Percentiles rank a stretch among this genome's conserved stretches.
Conservation (phyloP, 805 yeast genomes). For the Candida koratica region DNA sequence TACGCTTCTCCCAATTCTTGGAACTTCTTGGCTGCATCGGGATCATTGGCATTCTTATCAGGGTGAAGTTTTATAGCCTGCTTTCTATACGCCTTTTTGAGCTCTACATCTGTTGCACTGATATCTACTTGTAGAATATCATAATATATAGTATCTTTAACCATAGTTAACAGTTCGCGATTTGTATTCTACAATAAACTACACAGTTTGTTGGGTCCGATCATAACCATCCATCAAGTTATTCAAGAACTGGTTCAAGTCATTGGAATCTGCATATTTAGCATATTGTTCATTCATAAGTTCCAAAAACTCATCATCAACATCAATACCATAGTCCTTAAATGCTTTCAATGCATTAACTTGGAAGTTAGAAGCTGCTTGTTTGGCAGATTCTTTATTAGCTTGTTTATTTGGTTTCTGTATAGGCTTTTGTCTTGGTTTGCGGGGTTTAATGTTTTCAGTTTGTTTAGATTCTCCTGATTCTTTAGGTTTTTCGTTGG, state of each 20-base stretch:
- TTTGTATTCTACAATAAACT: background rate
- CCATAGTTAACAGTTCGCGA: no score
- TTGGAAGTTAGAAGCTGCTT: slow-evolving; percentile 10
- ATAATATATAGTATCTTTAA: slow-evolving; percentile 81
- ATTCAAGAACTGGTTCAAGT: slow-evolving; percentile 2
- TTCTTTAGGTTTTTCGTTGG: no score
- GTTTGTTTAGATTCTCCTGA: no score
- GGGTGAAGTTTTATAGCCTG: slow-evolving; percentile 90
- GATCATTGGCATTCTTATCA: slow-evolving; percentile 94
- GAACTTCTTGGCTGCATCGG: slow-evolving; percentile 80
- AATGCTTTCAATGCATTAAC: slow-evolving; percentile 12
- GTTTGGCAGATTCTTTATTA: slow-evolving; percentile 4
- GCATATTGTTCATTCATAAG: slow-evolving; percentile 14
- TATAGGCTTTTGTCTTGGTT: no score
- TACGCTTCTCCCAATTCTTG: slow-evolving; percentile 69
- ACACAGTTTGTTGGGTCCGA: background rate
- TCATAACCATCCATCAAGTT: slow-evolving; percentile 3
- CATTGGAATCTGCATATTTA: slow-evolving; percentile 2
- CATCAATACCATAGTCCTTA: slow-evolving; percentile 17
- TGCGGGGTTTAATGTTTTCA: no score
- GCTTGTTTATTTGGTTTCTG: slow-evolving; percentile 3
- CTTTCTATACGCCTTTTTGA: slow-evolving; percentile 90
- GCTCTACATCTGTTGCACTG: slow-evolving; percentile 72
- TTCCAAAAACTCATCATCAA: slow-evolving; percentile 16
- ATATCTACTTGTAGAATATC: slow-evolving; percentile 68